Evolutionary conservation across 768 basidiomycete species (phyloP), one percentile per base, ranked within the genome.

Genomic region (Cubamyces sp.): DNA sequence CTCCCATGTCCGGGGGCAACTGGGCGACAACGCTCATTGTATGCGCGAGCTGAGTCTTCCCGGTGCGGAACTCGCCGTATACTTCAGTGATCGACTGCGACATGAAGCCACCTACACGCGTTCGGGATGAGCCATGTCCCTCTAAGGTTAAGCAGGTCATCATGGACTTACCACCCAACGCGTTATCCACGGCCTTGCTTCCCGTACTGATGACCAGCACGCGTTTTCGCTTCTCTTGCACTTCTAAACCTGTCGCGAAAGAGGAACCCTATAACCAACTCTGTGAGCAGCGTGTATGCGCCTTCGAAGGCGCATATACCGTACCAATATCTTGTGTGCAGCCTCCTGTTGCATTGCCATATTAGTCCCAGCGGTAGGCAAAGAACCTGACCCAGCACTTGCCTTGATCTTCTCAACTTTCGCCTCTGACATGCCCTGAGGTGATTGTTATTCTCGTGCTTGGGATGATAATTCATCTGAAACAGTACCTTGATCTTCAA

Each of bases 381-480:
- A 8, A 48, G n/a, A 11, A 5, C 3, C 15, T 47, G 21, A 23
- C 62, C 8, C 15, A 3, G 42, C 60, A 64, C 71, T 43, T 59
- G 84, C 94, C 79, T 96, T 96, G 69, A 98, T 92, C 74, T 98
- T 98, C 71, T 98, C 96, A 1, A 98, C 94, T 73, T 98, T 98
- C 0, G 96, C 91, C 68, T 97, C 96, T 3, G 95, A 95, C 83
- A 96, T 88, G 45, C 96, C 96, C 93, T 96, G 59, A 1, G 14
- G 5, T 43, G 14, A 23, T 9, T 7, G 46, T 21, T n/a, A 23
- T 34, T 34, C 5, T 34, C 34, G 34, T 9, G 34, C 4, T 11
- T 9, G 6, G 34, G 9, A 34, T 1, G 11, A 34, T 5, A 34
- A 34, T 34, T 11, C 34, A 11, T 11, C 34, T 34, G 9, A 34